These are phyloP conservation scores for Linnemannia zychae DNA, from an alignment of 192 early-diverging fungal genomes.

Conservation along the genomic window DNA sequence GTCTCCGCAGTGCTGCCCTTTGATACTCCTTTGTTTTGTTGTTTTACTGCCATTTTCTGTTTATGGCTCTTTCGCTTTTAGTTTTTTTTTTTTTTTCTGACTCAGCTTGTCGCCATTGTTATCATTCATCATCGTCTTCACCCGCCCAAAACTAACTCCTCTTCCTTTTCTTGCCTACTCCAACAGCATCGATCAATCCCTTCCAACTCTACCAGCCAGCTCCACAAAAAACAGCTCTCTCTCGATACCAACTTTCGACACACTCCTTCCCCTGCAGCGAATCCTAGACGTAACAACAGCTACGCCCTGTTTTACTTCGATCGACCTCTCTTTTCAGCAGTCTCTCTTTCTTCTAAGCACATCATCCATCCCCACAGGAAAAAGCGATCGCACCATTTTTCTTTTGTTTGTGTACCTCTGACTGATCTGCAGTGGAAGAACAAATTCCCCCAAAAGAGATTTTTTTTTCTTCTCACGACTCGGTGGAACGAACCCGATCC, in stretches of 20 bases:
- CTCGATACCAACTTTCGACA: no score
- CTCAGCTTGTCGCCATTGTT: not conserved
- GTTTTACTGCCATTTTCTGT: not conserved
- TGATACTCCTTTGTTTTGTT: not conserved
- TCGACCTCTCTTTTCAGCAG: not conserved
- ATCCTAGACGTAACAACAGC: no score
- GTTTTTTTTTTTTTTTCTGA: constrained; percentile 3
- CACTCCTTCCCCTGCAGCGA: no score
- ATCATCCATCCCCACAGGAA: no score
- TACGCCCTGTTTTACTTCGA: not conserved
- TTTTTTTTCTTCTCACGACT: constrained; percentile 12
- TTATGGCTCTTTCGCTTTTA: not conserved
- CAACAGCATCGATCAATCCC: not conserved
- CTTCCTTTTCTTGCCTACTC: not conserved
- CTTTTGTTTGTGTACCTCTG: not conserved
- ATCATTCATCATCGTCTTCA: not conserved
- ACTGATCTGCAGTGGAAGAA: not conserved
- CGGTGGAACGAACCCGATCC: constrained; percentile 8
- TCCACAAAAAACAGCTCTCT: not conserved
- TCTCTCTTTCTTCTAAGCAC: not conserved
- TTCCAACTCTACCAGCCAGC: not conserved
- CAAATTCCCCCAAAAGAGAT: not conserved
- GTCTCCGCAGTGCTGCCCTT: not conserved
- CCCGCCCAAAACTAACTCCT: not conserved
- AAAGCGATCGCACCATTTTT: not conserved